A percentile compares a stretch with the other conserved stretches of the same genome.
Conservation (phyloP, 208 protist genomes). For the Crithidia bombi region DNA sequence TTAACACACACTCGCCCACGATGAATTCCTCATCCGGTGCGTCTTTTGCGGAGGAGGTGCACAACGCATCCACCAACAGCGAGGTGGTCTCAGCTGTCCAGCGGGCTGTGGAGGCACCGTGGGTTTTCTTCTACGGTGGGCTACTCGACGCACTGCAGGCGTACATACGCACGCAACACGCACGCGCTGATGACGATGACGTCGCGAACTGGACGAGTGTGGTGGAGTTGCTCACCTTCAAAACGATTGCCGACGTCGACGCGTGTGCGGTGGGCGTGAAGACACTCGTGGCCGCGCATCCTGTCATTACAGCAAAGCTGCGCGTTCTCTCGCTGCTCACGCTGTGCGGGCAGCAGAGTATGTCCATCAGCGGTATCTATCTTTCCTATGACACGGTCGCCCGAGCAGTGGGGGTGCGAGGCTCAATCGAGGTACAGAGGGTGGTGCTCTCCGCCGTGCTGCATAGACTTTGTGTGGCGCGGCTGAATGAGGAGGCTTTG, state of each 20-base stretch:
- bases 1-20: background rate
- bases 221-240: constrained; percentile 29
- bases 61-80: constrained; percentile 2
- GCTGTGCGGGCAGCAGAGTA: constrained; percentile 28
- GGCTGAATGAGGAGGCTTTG: constrained; percentile 47
- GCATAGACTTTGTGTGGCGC: constrained; percentile 45
- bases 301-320: constrained; percentile 33
- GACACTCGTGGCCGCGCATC: constrained; percentile 25
- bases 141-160: constrained; percentile 33
- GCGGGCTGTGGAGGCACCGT: constrained; percentile 34
- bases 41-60: constrained; percentile 12
- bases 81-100: constrained; percentile 22
- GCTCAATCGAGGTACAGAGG: constrained; percentile 40
- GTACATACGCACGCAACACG: background rate
- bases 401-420: constrained; percentile 20
- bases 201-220: constrained; percentile 15
- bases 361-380: constrained; percentile 11
- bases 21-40: background rate
- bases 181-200: background rate
- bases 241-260: constrained; percentile 8
- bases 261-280: constrained; percentile 11
- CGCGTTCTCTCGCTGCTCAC: constrained; percentile 51
- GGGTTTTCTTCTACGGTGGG: constrained; percentile 57
- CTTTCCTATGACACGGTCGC: constrained; percentile 40
- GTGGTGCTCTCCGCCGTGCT: constrained; percentile 52